Conservation (phyloP, 2,329 filamentous ascomycete species). For the Alternaria alternata region DNA sequence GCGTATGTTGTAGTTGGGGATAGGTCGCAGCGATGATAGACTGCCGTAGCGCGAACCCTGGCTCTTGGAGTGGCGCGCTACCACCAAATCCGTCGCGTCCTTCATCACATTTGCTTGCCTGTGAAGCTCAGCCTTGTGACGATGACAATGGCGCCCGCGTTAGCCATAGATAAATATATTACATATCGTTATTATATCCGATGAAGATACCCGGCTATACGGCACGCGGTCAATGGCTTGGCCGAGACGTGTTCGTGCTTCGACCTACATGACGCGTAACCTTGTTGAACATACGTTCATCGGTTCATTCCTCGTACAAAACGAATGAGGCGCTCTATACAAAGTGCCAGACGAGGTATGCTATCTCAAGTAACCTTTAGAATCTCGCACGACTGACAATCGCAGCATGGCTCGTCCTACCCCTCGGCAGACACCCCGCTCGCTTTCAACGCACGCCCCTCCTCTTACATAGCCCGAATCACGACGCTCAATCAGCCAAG, state of each 20-base stretch:
- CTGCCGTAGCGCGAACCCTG: background rate
- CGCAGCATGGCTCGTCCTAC: constrained; percentile 42
- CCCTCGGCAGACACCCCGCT: constrained; percentile 31
- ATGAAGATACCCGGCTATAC: constrained; percentile 8
- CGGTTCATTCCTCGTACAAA: background rate
- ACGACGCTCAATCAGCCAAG: background rate
- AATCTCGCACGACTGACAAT: constrained; percentile 10
- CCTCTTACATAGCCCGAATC: constrained; percentile 17
- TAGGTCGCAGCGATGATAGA: too few species aligned
- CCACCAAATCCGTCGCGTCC: too few species aligned
- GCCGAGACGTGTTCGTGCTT: constrained; percentile 21
- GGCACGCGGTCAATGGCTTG: constrained; percentile 24
- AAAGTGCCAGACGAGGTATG: background rate
- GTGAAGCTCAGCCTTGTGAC: too few species aligned
- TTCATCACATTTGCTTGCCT: too few species aligned
- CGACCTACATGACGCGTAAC: constrained; percentile 8
- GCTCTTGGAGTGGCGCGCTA: background rate
- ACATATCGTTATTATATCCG: too few species aligned
- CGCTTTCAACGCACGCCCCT: constrained; percentile 24
- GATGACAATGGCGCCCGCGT: too few species aligned
- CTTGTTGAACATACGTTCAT: too few species aligned
- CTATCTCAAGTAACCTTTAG: too few species aligned
- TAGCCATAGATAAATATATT: too few species aligned
- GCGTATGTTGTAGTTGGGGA: too few species aligned
- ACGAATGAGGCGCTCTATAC: constrained; percentile 40